Percentiles rank a stretch among this genome's conserved stretches.
Evolutionary conservation across 2,329 filamentous ascomycete genomes (phyloP).

Genomic region (Chaetothyriales sp.): DNA sequence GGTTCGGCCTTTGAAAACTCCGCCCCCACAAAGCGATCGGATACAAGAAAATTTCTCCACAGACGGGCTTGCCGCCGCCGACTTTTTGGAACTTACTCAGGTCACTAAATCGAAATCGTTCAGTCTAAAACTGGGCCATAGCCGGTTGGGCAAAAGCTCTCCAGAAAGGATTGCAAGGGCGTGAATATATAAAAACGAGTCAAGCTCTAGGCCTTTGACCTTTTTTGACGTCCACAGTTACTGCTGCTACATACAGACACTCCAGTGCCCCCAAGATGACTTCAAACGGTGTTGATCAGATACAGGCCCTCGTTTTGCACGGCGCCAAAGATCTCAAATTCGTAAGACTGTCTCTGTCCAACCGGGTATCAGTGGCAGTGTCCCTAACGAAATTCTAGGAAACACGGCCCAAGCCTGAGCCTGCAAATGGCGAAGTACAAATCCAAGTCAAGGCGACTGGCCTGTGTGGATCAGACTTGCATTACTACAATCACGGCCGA

Average conservation of each 20-base stretch:
- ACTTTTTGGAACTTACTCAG: not conserved
- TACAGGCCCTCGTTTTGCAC: slow-evolving; percentile 39
- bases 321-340: slow-evolving; percentile 45
- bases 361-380: not conserved
- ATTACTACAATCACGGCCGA: slow-evolving; percentile 78
- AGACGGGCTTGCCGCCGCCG: not conserved
- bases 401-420: slow-evolving; percentile 33
- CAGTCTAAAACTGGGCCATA: not conserved
- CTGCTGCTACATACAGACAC: not conserved
- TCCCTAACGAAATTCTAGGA: slow-evolving; percentile 30
- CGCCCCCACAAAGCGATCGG: not conserved
- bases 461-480: slow-evolving; percentile 56
- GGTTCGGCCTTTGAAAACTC: not conserved
- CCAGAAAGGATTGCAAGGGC: not conserved
- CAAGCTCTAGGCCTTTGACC: not conserved
- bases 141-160: not conserved
- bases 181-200: not conserved
- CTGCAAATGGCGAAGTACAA: slow-evolving; percentile 43
- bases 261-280: slow-evolving; percentile 4
- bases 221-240: not conserved
- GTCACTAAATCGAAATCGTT: not conserved
- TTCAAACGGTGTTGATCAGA: slow-evolving; percentile 1
- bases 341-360: slow-evolving; percentile 25
- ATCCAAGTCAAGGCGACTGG: slow-evolving; percentile 50
- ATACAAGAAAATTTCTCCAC: not conserved